Evolutionary conservation across 176 grass and related monocot genomes (phyloP), one percentile per base, ranked within the genome.

Genomic region (Saccharum spontaneum): DNA sequence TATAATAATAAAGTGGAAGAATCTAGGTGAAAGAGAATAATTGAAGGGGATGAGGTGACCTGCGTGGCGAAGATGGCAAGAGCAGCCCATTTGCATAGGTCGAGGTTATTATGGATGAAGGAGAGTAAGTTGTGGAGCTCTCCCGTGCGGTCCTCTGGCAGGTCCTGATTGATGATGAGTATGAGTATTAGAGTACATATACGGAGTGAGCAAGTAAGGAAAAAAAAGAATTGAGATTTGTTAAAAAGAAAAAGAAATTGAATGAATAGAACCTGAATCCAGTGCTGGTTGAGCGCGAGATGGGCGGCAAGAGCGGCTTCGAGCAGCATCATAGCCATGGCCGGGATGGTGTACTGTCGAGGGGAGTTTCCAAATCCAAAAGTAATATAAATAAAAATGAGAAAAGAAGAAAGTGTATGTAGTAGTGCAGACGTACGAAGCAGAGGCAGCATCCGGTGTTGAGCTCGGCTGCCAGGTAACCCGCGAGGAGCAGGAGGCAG

Each of bases 71-170:
- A 45, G 69, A 93, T 79, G 38, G 87, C 64, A 22, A 88, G 17
- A 38, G 82, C 92, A 73, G 78, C 73, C 85, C 89, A 93, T 50
- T 88, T 93, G 85, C 85, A 98, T 64, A 93, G 80, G 54, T 93
- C 89, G 22, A 89, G 81, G 87, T 98, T 98, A 46, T 87, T 45
- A 73, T 88, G 66, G 68, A 98, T 83, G 80, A 95, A 98, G 55
- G 72, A 86, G 75, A 90, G 38, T 26, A 98, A 74, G 37, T 85
- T 91, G 69, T 91, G 48, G 22, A 98, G 87, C 81, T 95, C 90
- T 74, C 92, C 91, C 23, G 92, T 98, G 57, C 89, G 66, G 54
- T 98, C 95, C 59, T 91, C 66, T 55, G 95, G 95, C 85, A 97
- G 87, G 70, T 90, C 87, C 95, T 97, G 89, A 48, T 48, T 15